Base-by-base conservation (phyloP, 2,329 filamentous ascomycete species). In the Cladosporium sp. region DNA sequence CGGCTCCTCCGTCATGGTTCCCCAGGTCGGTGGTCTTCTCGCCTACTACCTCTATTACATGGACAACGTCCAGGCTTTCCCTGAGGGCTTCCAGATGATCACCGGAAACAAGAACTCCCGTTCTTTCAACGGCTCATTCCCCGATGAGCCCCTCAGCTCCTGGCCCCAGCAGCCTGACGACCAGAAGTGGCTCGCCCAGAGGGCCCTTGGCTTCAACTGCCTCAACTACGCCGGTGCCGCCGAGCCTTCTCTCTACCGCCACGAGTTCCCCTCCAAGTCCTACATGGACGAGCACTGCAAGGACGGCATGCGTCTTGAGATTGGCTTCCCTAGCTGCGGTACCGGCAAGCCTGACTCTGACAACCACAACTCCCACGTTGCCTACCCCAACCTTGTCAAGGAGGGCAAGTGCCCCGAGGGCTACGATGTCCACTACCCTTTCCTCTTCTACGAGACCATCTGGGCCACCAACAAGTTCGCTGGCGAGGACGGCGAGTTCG, bases 171-270 rank as follows among this genome's bases (percentile, higher is more conserved):
- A 87, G 5, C 86, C 89, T 66, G 85, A 86, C 72, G 90, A 89
- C 13, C 93, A 96, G 80, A 77, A 79, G 18, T 86, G 88, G 61
- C 85, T 97, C 43, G 81, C 80, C 59, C 90, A 96, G 81, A 92
- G 93, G 67, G 92, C 93, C 11, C 72, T 97, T 30, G 94, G 95
- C 3, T 97, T 97, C 86, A 98, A 98, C 83, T 98, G 95, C 79
- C 81, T 99, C 67, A 89, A 98, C 85, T 97, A 97, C 76, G 73
- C 72, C 34, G 81, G 78, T 26, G 72, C 78, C 0, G 82, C 90
- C 2, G 93, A 97, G 77, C 84, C 85, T 1, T 90, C 93, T 16
- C 84, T 96, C 39, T 90, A 88, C 77, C 92, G 93, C 70, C 93
- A 97, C 78, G 88, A 86, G 75, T 73, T 97, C 71, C 93, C 94